These are phyloP conservation scores for Lyophyllum atratum DNA, from an alignment of 768 basidiomycete species.

Conservation along the genomic window DNA sequence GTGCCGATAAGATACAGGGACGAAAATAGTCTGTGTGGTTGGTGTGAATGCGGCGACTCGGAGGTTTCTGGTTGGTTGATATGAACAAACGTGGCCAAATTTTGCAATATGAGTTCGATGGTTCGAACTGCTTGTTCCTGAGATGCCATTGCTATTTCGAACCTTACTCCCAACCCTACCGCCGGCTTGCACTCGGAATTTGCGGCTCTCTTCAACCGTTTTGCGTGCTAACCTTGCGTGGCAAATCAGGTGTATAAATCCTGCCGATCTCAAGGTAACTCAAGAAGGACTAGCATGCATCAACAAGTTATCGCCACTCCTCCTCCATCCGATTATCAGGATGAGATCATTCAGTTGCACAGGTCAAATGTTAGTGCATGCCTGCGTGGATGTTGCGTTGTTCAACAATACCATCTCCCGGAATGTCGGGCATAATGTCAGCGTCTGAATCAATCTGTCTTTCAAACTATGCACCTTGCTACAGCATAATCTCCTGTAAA, in stretches of 20 bases:
- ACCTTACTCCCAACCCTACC: background rate
- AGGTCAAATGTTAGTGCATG: background rate
- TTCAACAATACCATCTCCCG: conserved; percentile 1
- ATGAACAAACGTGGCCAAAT: background rate
- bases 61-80: background rate
- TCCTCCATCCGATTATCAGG: background rate
- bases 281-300: background rate
- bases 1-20: background rate
- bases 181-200: background rate
- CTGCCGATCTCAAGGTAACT: background rate
- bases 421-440: conserved; percentile 11
- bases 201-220: background rate
- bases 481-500: conserved; percentile 6
- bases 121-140: background rate
- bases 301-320: background rate
- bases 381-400: conserved; percentile 7
- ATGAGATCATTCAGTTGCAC: background rate
- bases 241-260: background rate
- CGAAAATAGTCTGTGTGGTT: background rate
- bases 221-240: background rate
- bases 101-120: background rate
- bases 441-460: conserved; percentile 11
- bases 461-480: background rate
- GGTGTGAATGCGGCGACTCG: background rate
- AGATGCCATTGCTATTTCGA: background rate